Evolutionary conservation across 176 grass and related monocot genomes (phyloP), one percentile per base, ranked within the genome.

Genomic region (Leersia perrieri): DNA sequence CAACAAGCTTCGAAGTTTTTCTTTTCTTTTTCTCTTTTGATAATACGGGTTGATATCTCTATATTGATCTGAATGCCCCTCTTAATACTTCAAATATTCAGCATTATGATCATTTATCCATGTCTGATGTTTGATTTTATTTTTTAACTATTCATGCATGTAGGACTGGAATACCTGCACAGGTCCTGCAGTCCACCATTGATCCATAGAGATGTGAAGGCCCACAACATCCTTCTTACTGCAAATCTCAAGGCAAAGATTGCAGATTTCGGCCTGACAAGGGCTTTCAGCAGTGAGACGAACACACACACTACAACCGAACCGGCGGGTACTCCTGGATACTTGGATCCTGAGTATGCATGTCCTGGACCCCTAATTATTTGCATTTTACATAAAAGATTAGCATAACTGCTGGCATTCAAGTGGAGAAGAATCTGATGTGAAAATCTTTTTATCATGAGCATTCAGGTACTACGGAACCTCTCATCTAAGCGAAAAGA

Each of bases 91-190:
- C 23, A 25, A 44, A 23, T 28, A 9, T 62, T 26, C 26, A 11
- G 9, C 63, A 9, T 36, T 36, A 15, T 53, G 72, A 75, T 60
- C 49, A 13, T 45, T 9, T 25, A 25, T 23, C 47, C 7, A 25
- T 42, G 11, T 42, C 40, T 42, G 40, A 42, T 42, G 40, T 42
- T 42, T 3, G 11, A 12, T 42, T 3, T 61, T 39, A 35, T n/a
- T n/a, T n/a, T n/a, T n/a, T n/a, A 53, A 23, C 15, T 60, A 60
- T 36, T 0, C 15, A 32, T 63, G 60, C 23, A 34, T 60, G n/a
- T 20, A 85, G 83, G 66, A 64, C 60, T 85, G 40, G 83, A 85
- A 39, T 78, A 85, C 33, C 57, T 85, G 18, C 83, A 85, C 75
- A 72, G 47, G 23, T 45, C 74, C 2, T 85, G 74, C n/a, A 42